A percentile compares a stretch with the other conserved stretches of the same genome.
Evolutionary conservation across 2,329 filamentous ascomycete genomes (phyloP).

Genomic region (Xylaria sp.): DNA sequence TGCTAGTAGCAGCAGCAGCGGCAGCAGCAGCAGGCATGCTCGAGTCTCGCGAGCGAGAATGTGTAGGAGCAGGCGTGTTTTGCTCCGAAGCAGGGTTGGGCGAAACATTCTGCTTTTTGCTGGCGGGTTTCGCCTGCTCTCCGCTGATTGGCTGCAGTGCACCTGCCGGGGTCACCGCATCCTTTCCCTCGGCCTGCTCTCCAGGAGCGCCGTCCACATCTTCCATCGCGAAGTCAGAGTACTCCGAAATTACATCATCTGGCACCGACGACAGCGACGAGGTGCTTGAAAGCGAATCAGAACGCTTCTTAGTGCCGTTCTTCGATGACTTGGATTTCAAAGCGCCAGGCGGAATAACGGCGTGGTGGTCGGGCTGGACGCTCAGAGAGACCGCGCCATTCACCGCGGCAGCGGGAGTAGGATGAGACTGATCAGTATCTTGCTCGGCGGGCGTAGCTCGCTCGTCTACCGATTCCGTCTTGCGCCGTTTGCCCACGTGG

Average conservation of each 20-base stretch:
- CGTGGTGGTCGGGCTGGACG: conserved; percentile 7
- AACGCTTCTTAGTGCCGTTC: conserved; percentile 23
- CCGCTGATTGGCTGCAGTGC: conserved; percentile 32
- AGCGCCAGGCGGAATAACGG: not conserved
- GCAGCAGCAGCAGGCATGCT: conserved; percentile 31
- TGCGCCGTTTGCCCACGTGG: conserved; percentile 26
- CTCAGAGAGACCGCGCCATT: conserved; percentile 9
- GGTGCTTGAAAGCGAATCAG: conserved; percentile 30
- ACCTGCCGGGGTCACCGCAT: conserved; percentile 31
- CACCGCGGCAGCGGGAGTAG: not conserved
- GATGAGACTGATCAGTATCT: not conserved
- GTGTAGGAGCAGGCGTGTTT: conserved; percentile 26
- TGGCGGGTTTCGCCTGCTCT: conserved; percentile 31
- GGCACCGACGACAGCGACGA: conserved; percentile 33
- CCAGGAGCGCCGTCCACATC: conserved; percentile 28
- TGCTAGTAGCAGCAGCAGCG: conserved; percentile 24
- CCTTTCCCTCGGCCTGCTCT: conserved; percentile 30
- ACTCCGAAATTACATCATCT: conserved; percentile 31
- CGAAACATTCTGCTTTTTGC: conserved; percentile 33
- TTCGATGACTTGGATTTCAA: no score
- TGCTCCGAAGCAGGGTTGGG: conserved; percentile 28
- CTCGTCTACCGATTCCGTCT: conserved; percentile 21
- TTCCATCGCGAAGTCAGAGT: conserved; percentile 27
- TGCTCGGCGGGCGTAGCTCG: not conserved
- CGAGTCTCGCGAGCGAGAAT: conserved; percentile 24